phyloP scores from a whole-genome alignment of 1,284 basidiomycete species.

The Farysia itapuensis region DNA sequence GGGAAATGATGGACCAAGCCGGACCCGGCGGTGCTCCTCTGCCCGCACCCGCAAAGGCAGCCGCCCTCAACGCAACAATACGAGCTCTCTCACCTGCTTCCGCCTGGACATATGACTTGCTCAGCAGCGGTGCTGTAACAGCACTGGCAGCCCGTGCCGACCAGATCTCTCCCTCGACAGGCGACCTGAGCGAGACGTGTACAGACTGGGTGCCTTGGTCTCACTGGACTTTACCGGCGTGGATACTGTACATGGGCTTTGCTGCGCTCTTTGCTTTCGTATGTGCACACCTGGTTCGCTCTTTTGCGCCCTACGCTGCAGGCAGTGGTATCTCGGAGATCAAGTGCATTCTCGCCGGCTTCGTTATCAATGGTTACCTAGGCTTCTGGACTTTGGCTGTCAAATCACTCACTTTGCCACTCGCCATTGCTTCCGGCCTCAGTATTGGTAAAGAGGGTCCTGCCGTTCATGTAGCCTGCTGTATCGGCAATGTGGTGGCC shows the following conservation, averaged over 20 bases:
- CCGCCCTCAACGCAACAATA: constrained; percentile 20
- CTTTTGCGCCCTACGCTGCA: constrained; percentile 90
- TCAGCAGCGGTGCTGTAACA: constrained; percentile 64
- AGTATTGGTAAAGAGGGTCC: constrained; percentile 99
- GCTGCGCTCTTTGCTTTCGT: constrained; percentile 64
- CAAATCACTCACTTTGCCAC: constrained; percentile 84
- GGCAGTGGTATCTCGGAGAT: constrained; percentile 99
- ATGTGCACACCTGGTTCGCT: constrained; percentile 79
- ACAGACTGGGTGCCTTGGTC: constrained; percentile 94
- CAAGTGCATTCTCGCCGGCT: constrained; percentile 96
- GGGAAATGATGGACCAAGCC: constrained; percentile 66
- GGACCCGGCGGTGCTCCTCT: constrained; percentile 48
- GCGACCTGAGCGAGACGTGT: constrained; percentile 69
- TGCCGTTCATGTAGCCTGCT: constrained; percentile 94
- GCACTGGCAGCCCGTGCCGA: constrained; percentile 17
- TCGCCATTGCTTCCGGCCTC: constrained; percentile 89
- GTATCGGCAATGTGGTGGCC: constrained; percentile 85
- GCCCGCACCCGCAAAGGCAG: constrained; percentile 31
- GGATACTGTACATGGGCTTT: constrained; percentile 82
- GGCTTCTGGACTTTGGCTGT: constrained; percentile 86
- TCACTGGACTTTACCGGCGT: constrained; percentile 71
- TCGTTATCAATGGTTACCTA: constrained; percentile 93
- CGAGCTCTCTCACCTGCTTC: constrained; percentile 10
- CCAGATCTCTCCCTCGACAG: background rate
- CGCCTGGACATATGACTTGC: constrained; percentile 54